These are phyloP conservation scores for Tetraselmis striata DNA, from an alignment of 139 green algal species.

Conservation along the genomic window DNA sequence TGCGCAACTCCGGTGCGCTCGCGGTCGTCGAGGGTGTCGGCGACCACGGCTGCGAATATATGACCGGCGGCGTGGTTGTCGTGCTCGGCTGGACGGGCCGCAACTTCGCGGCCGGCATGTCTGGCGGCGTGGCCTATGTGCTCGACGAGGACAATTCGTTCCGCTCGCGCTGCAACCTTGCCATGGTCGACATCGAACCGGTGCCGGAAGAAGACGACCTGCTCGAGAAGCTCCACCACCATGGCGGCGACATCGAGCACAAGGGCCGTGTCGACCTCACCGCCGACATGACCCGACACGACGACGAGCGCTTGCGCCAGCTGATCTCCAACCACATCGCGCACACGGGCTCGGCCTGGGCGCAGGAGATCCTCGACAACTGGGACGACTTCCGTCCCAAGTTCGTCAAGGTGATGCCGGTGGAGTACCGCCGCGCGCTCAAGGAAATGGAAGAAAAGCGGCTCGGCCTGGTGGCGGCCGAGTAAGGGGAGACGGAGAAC, in stretches of 20 bases:
- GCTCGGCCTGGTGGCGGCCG: slow-evolving; percentile 38
- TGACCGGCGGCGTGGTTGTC: slow-evolving; percentile 85
- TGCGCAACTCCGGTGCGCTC: slow-evolving; percentile 75
- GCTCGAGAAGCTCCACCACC: slow-evolving; percentile 52
- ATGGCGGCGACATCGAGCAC: too few species aligned
- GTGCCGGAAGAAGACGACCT: slow-evolving; percentile 39
- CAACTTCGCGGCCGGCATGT: slow-evolving; percentile 96
- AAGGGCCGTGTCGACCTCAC: too few species aligned
- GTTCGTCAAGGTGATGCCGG: slow-evolving; percentile 68
- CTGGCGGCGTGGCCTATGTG: slow-evolving; percentile 81
- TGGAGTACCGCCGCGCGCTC: slow-evolving; percentile 69
- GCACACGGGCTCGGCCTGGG: slow-evolving; percentile 63
- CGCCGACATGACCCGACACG: too few species aligned
- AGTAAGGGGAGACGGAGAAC: slow-evolving; percentile 43
- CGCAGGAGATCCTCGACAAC: slow-evolving; percentile 53
- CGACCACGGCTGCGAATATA: slow-evolving; percentile 95
- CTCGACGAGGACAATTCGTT: slow-evolving; percentile 71
- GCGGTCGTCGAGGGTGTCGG: slow-evolving; percentile 92
- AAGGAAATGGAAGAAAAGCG: slow-evolving; percentile 50
- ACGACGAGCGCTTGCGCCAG: slow-evolving; percentile 8
- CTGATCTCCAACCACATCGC: slow-evolving; percentile 48
- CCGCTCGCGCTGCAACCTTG: slow-evolving; percentile 48
- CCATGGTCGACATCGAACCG: slow-evolving; percentile 66
- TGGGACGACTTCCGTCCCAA: slow-evolving; percentile 46
- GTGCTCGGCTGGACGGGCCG: slow-evolving; percentile 82